Base-by-base conservation (phyloP, 495 filamentous ascomycete genomes). In the Xylaria intraflava region DNA sequence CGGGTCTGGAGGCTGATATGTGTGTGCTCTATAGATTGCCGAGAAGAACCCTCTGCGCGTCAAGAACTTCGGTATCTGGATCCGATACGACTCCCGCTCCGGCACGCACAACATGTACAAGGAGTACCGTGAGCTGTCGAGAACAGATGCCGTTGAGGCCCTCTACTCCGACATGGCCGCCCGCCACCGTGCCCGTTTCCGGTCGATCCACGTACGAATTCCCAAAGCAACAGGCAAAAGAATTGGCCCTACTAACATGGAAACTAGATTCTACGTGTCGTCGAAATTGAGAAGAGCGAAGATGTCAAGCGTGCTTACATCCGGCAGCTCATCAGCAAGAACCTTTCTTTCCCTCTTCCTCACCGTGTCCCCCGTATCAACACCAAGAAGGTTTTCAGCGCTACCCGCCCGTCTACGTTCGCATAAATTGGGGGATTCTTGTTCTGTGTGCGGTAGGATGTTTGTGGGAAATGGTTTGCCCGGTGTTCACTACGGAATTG, bases 61-160 rank as follows among this genome's bases (percentile, higher is more conserved):
- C 82, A 98, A 98, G 89, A 97, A 95, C 87, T 97, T 97, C 78
- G 93, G 93, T 74, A 88, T 98, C 83, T 98, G 93, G 93, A 87
- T 98, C 78, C 92, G 93, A 69, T 98, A 98, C 81, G 91, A 98
- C 78, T 97, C 94, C 47, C 93, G 93, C 76, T 97, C 94, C 65
- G 93, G 93, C 64, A 98, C 94, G 64, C 93, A 98, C 88, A 98
- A 98, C 85, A 98, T 98, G 93, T 98, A 98, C 89, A 97, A 96
- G 83, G 93, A 98, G 82, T 97, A 96, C 84, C 87, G 93, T 71
- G 93, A 97, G 83, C 88, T 95, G 80, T 90, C 88, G 69, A 83
- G 93, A 73, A 87, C 84, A 58, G 92, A 90, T 56, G 93, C 93
- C 58, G 93, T 98, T 57, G 89, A 97, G 77, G 79, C 90, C 61